These are phyloP conservation scores for Ustilago crameri DNA, from an alignment of 1,284 basidiomycete genomes.

Conservation along the genomic window DNA sequence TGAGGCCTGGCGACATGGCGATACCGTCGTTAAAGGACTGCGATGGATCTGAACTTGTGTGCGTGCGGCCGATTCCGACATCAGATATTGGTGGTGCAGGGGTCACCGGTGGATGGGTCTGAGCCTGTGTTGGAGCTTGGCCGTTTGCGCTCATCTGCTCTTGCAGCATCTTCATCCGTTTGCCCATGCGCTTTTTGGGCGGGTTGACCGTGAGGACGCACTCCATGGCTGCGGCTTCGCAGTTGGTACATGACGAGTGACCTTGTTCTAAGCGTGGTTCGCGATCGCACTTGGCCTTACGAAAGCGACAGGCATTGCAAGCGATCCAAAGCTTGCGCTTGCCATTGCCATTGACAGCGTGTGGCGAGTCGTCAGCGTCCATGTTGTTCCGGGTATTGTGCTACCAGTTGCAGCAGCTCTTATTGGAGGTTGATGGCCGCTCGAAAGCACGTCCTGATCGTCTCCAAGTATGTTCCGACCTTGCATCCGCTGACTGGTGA, in stretches of 20 bases:
- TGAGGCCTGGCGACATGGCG: constrained; percentile 26
- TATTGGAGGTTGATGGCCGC: no score
- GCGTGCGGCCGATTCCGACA: background rate
- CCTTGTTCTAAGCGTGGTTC: constrained; percentile 32
- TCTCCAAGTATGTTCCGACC: no score
- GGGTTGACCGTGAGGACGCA: constrained; percentile 36
- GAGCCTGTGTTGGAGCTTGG: background rate
- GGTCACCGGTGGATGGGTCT: background rate
- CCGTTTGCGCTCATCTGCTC: constrained; percentile 17
- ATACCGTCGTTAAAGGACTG: background rate
- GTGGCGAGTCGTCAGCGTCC: constrained; percentile 3
- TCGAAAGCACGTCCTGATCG: no score
- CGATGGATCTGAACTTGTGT: background rate
- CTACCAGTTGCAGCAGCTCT: no score
- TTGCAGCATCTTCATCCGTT: constrained; percentile 38
- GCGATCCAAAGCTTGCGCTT: constrained; percentile 42
- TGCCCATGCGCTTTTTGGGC: constrained; percentile 43
- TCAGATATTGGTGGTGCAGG: background rate
- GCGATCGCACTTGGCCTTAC: constrained; percentile 45
- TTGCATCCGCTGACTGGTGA: no score
- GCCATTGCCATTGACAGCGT: constrained; percentile 2
- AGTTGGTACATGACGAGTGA: constrained; percentile 21
- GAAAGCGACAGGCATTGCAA: constrained; percentile 43
- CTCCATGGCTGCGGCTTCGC: constrained; percentile 23
- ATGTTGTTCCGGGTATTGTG: background rate